These are phyloP conservation scores for Fusarium staphyleae DNA, from an alignment of 2,329 filamentous ascomycete genomes.

Conservation along the genomic window DNA sequence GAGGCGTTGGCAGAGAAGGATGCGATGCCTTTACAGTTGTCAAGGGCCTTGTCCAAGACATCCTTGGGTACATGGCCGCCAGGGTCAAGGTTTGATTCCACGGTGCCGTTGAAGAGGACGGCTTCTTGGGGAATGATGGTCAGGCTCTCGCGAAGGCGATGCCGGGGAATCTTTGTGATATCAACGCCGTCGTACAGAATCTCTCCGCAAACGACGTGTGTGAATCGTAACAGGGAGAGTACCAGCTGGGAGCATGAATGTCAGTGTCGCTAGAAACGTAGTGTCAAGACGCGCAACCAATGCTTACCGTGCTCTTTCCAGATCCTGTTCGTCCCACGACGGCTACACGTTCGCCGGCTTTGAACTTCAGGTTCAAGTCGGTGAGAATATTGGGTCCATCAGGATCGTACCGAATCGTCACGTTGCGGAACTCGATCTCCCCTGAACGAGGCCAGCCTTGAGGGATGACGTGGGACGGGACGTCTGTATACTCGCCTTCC, in stretches of 20 bases:
- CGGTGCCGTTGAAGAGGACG: constrained; percentile 61
- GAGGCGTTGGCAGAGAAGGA: constrained; percentile 54
- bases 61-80: constrained; percentile 62
- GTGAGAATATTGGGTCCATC: constrained; percentile 58
- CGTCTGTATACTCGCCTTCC: constrained; percentile 51
- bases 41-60: constrained; percentile 64
- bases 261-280: constrained; percentile 10
- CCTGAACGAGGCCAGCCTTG: constrained; percentile 55
- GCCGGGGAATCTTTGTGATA: constrained; percentile 59
- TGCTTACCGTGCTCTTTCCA: constrained; percentile 78
- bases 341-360: constrained; percentile 76
- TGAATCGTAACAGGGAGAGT: constrained; percentile 62
- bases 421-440: constrained; percentile 59
- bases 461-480: constrained; percentile 49
- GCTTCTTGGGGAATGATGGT: constrained; percentile 68
- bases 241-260: constrained; percentile 48
- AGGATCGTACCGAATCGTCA: constrained; percentile 57
- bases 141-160: constrained; percentile 59
- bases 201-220: constrained; percentile 58
- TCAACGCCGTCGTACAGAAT: constrained; percentile 64
- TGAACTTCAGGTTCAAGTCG: constrained; percentile 58
- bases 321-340: constrained; percentile 83
- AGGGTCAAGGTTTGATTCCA: constrained; percentile 68
- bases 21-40: constrained; percentile 67
- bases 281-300: neutral